Conservation (phyloP, 345 rosid genomes). For the Noccaea bulbosa region DNA sequence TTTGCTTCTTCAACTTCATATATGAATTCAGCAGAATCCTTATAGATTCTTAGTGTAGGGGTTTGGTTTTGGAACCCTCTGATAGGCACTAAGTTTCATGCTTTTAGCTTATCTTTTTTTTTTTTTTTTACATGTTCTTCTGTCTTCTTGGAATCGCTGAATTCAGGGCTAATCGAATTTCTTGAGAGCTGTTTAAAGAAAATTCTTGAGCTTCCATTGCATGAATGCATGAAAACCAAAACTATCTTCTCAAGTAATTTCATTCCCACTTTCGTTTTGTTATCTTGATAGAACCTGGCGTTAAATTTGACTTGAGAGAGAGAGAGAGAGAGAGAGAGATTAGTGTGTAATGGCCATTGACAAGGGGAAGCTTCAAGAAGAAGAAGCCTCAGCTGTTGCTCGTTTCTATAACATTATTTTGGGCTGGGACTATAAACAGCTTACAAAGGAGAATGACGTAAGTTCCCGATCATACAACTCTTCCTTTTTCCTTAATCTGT, state of each 20-base stretch:
- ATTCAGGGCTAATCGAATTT: neutral
- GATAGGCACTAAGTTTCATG: conserved; percentile 21
- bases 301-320: neutral
- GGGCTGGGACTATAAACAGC: conserved; percentile 80
- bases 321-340: conserved; percentile 18
- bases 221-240: no score
- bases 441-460: conserved; percentile 57
- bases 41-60: neutral
- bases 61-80: conserved; percentile 1
- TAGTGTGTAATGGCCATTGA: conserved; percentile 56
- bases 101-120: neutral
- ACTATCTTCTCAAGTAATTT: no score
- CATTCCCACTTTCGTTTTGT: no score
- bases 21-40: neutral
- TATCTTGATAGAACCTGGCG: neutral
- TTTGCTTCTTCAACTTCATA: conserved; percentile 13
- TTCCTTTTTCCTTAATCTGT: neutral
- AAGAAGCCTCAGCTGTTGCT: conserved; percentile 52
- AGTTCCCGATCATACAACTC: neutral
- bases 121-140: neutral
- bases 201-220: no score
- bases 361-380: conserved; percentile 60
- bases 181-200: neutral
- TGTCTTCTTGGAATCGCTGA: neutral
- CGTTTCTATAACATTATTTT: conserved; percentile 75